These are phyloP conservation scores for Schizophyllum amplum DNA, from an alignment of 1,284 basidiomycete species.

Conservation along the genomic window DNA sequence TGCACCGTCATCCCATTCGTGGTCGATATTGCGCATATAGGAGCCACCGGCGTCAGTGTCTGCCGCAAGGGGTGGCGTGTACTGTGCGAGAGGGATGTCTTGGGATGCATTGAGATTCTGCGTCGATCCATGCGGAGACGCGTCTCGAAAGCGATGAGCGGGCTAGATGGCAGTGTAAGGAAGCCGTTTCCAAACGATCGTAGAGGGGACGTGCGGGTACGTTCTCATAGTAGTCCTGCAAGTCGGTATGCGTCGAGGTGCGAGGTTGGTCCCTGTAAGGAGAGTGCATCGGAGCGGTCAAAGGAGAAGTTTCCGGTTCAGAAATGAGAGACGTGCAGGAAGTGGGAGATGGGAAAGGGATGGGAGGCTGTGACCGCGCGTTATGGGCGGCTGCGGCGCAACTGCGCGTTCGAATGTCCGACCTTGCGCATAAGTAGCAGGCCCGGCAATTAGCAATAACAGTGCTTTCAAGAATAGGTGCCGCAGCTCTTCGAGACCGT, in stretches of 20 bases:
- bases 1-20: not conserved
- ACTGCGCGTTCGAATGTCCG: not conserved
- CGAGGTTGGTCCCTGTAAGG: not conserved
- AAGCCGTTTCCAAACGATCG: not conserved
- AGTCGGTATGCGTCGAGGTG: not conserved
- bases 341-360: not conserved
- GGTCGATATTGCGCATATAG: not conserved
- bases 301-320: too few species aligned
- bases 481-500: not conserved
- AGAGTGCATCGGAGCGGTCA: not conserved
- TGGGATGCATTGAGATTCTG: not conserved
- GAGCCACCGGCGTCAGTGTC: conserved; percentile 3
- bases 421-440: not conserved
- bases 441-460: not conserved
- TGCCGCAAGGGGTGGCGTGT: conserved; percentile 1
- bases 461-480: not conserved
- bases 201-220: not conserved
- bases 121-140: not conserved
- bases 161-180: not conserved
- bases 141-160: not conserved
- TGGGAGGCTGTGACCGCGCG: too few species aligned
- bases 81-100: conserved; percentile 6
- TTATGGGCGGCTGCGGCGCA: too few species aligned
- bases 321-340: not conserved
- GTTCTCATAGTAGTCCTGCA: not conserved